A percentile compares a stretch with the other conserved stretches of the same genome.
Evolutionary conservation across 1,139 yeast species (phyloP).

Genomic region (Geotrichum siamense): DNA sequence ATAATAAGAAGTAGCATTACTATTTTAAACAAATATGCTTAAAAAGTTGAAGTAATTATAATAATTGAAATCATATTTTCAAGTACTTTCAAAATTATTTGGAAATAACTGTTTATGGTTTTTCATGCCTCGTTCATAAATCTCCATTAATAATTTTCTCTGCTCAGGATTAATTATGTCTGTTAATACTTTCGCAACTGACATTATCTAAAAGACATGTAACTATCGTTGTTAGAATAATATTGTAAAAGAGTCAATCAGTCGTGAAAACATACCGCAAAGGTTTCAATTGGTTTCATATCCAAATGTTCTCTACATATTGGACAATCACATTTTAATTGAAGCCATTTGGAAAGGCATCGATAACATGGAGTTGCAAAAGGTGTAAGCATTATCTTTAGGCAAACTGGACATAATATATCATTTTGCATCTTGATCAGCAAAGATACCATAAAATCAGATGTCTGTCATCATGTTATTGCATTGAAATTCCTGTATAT

Average conservation of each 20-base stretch:
- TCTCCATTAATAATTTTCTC: slow-evolving; percentile 18
- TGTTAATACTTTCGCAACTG: slow-evolving; percentile 9
- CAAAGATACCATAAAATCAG: slow-evolving; percentile 15
- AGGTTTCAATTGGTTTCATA: slow-evolving; percentile 22
- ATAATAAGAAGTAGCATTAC: no score
- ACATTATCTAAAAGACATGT: slow-evolving; percentile 12
- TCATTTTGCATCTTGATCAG: slow-evolving; percentile 23
- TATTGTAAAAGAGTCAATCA: no score
- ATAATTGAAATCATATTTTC: no score
- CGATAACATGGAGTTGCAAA: slow-evolving; percentile 31
- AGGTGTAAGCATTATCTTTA: slow-evolving; percentile 32
- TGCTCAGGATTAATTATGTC: slow-evolving; percentile 18
- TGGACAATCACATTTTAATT: slow-evolving; percentile 26
- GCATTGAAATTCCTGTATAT: no score
- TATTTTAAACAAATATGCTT: no score
- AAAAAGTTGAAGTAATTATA: no score
- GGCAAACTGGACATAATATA: slow-evolving; percentile 33
- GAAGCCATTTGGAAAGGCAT: slow-evolving; percentile 28
- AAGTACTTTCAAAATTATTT: slow-evolving; percentile 19
- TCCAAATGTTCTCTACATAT: slow-evolving; percentile 24
- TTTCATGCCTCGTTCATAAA: slow-evolving; percentile 22
- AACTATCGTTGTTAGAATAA: no score
- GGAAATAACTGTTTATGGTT: slow-evolving; percentile 23
- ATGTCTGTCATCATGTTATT: no score
- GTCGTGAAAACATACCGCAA: slow-evolving; percentile 19